Evolutionary conservation across 2,329 filamentous ascomycete species (phyloP).

Genomic region (Beauveria brongniartii): DNA sequence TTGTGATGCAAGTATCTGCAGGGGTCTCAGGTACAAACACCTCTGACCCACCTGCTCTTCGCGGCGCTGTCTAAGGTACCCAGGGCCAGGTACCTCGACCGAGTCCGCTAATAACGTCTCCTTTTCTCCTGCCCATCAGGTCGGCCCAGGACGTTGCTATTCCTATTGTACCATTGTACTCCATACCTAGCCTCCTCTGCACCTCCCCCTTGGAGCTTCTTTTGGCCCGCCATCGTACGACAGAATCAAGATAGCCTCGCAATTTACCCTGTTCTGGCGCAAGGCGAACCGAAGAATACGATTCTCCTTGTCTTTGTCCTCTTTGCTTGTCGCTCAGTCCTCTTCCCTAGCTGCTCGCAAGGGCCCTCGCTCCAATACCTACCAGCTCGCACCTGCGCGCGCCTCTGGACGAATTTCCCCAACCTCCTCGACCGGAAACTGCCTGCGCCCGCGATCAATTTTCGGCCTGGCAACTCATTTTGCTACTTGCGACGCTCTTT

Average conservation of each 20-base stretch:
- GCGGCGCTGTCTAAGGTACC: too few relatives aligned
- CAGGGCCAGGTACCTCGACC: neutral
- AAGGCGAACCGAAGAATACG: neutral
- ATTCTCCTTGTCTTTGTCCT: neutral
- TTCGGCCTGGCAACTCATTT: neutral
- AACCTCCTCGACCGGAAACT: neutral
- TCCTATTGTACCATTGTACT: neutral
- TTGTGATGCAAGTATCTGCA: neutral
- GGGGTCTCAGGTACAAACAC: neutral
- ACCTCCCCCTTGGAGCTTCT: neutral
- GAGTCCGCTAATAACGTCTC: neutral
- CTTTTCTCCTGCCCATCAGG: slow-evolving; percentile 1
- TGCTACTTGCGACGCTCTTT: neutral
- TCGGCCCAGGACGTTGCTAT: neutral
- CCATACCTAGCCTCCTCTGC: neutral
- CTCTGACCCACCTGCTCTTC: neutral
- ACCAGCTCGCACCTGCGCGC: neutral
- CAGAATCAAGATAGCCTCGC: neutral
- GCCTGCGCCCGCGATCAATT: neutral
- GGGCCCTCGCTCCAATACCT: neutral
- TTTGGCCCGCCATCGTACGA: neutral
- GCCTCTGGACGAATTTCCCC: neutral
- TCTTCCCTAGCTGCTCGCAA: neutral
- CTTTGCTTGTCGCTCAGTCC: neutral
- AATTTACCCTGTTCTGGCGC: neutral